Evolutionary conservation across 1,284 basidiomycete genomes (phyloP).

Genomic region (Apiotrichum veenhuisii): DNA sequence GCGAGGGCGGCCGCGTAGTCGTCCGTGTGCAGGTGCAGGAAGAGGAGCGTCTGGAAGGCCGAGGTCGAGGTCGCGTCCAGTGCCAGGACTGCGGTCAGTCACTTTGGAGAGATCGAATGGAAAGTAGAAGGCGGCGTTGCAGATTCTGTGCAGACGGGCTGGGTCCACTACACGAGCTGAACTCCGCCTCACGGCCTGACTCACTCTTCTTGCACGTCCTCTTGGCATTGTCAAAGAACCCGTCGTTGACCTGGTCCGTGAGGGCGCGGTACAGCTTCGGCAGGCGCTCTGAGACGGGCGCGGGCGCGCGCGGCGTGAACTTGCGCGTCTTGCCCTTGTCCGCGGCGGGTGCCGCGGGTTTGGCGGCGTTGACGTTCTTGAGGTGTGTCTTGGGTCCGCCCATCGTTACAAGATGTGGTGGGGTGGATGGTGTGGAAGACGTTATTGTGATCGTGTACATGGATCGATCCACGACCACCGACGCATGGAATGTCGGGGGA

Average conservation of each 20-base stretch:
- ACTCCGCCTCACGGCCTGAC: too few species aligned
- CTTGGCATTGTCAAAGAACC: constrained; percentile 71
- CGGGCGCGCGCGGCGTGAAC: constrained; percentile 54
- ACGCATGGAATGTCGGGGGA: too few species aligned
- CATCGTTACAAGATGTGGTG: background rate
- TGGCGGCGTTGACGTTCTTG: background rate
- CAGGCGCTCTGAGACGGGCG: constrained; percentile 59
- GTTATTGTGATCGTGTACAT: too few species aligned
- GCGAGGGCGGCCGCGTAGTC: constrained; percentile 52
- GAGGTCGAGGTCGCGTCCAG: constrained; percentile 65
- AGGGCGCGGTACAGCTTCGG: constrained; percentile 71
- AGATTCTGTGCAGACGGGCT: too few species aligned
- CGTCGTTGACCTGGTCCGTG: constrained; percentile 76
- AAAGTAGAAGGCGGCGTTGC: background rate
- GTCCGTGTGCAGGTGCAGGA: constrained; percentile 77
- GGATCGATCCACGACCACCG: too few species aligned
- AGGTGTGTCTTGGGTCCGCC: constrained; percentile 3
- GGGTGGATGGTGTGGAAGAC: background rate
- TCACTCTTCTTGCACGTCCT: constrained; percentile 84
- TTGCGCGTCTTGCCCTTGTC: constrained; percentile 11
- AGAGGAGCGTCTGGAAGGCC: constrained; percentile 73
- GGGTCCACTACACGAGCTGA: too few species aligned
- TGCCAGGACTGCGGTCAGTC: constrained; percentile 58
- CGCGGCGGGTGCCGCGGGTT: background rate
- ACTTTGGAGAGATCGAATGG: background rate